A percentile compares a stretch with the other conserved stretches of the same genome.
Conservation (phyloP, 352 stramenopile genomes). For the Globisporangium heterothallicum region DNA sequence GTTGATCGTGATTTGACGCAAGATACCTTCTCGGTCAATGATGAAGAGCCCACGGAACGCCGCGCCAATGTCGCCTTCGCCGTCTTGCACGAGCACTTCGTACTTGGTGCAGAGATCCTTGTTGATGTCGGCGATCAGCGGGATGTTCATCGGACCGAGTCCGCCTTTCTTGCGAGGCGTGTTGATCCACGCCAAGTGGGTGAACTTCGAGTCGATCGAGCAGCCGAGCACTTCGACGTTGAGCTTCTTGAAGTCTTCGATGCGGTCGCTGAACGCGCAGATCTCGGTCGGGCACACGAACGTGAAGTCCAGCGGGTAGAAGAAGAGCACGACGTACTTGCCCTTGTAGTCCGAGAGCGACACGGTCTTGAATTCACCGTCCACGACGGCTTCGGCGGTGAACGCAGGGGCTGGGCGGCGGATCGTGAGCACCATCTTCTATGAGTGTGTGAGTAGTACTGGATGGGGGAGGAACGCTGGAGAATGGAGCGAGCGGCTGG, state of each 20-base stretch:
- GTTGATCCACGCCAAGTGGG: constrained; percentile 88
- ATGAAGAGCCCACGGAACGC: constrained; percentile 89
- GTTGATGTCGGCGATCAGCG: constrained; percentile 84
- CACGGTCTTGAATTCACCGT: constrained; percentile 81
- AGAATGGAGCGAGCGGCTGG: not conserved
- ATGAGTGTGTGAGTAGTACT: not conserved
- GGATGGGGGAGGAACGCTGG: not conserved
- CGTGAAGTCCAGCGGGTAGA: constrained; percentile 90
- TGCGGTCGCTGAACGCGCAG: constrained; percentile 81
- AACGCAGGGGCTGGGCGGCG: constrained; percentile 66
- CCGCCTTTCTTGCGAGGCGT: constrained; percentile 86
- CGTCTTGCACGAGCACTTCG: constrained; percentile 74
- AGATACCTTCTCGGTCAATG: constrained; percentile 80
- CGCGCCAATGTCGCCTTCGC: constrained; percentile 52
- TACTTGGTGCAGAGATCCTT: constrained; percentile 85
- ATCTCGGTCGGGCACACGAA: constrained; percentile 92
- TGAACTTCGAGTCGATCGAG: constrained; percentile 87
- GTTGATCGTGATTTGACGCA: constrained; percentile 85
- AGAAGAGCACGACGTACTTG: constrained; percentile 91
- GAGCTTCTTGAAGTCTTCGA: constrained; percentile 76
- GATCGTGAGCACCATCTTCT: constrained; percentile 57
- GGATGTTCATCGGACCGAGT: constrained; percentile 88
- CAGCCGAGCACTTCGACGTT: constrained; percentile 67
- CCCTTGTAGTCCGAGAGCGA: constrained; percentile 83
- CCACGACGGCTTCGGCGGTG: constrained; percentile 69